Base-by-base conservation (phyloP, 495 filamentous ascomycete genomes). In the Oleoguttula mirabilis region DNA sequence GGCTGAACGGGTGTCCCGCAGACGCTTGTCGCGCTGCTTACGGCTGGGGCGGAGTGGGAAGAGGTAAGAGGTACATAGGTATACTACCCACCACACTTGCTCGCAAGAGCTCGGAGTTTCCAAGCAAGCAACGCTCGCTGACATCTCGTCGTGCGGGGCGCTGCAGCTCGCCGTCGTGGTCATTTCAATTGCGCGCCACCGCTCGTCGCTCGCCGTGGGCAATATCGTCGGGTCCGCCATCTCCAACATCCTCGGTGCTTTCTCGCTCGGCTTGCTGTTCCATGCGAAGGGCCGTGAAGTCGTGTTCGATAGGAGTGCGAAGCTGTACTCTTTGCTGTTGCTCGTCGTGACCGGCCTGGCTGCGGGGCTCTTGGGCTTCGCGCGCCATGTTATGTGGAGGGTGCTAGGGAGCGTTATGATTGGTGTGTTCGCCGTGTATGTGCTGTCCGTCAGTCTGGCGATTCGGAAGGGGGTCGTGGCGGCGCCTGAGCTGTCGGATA, bases 21-120 rank as follows among this genome's bases (percentile, higher is more conserved):
- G 31, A 69, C 66, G 10, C 39, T 75, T 20, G 60, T 75, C 39
- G 68, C 63, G 2, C 60, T 76, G 5, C 54, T 75, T 16, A 74
- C 69, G 2, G 68, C 64, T 32, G 72, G 72, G 6, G 72, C 67
- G 34, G 71, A 75, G 56, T 76, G 65, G 59, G 72, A 76, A 61
- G 72, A 73, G 61, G 69, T 70, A 40, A 10, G 55, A 32, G 14
- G 21, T 11, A 22, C 1, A 30, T 17, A 40, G n/a, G 4, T 38
- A 22, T 38, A 4, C 7, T 28, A 28, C 25, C n/a, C n/a, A n/a
- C n/a, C n/a, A n/a, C n/a, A n/a, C n/a, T n/a, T n/a, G n/a, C n/a
- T n/a, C n/a, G n/a, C n/a, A n/a, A n/a, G n/a, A n/a, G n/a, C n/a
- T n/a, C n/a, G n/a, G n/a, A n/a, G n/a, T n/a, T n/a, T n/a, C n/a